phyloP scores from a whole-genome alignment of 2,329 filamentous ascomycete species.

The Aspergillus udagawae region DNA sequence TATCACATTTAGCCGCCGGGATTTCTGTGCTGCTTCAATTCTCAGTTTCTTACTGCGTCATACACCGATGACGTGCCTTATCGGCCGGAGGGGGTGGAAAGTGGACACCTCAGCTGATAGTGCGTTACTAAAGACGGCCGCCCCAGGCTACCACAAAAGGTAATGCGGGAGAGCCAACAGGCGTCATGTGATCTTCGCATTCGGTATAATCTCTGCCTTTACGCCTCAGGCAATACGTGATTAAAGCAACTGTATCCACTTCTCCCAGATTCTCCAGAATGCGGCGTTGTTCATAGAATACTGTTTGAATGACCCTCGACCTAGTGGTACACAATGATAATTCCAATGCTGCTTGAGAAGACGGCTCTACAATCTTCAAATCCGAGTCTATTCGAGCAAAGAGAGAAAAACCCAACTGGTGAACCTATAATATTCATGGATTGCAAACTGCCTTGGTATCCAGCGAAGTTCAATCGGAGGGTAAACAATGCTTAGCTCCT shows the following conservation, averaged over 20 bases:
- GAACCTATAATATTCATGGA: neutral
- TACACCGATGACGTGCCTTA: neutral
- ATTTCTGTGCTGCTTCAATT: neutral
- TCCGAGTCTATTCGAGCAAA: neutral
- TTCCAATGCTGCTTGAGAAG: neutral
- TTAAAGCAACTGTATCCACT: neutral
- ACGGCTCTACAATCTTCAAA: neutral
- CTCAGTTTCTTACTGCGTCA: neutral
- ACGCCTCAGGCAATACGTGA: neutral
- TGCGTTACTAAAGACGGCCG: neutral
- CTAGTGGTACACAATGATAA: neutral
- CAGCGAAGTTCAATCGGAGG: neutral
- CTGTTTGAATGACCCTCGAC: neutral
- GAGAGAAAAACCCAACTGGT: neutral
- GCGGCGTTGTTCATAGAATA: too few relatives aligned
- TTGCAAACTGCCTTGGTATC: neutral
- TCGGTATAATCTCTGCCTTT: slow-evolving; percentile 6
- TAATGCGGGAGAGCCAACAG: slow-evolving; percentile 1
- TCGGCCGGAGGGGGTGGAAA: neutral
- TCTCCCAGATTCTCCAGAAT: too few relatives aligned
- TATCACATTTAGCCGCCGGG: neutral
- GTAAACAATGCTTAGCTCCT: neutral
- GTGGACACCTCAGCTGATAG: neutral
- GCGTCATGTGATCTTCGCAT: slow-evolving; percentile 22
- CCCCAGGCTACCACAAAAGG: neutral